Evolutionary conservation across 331 rosid species (phyloP).

Genomic region (Pyracantha coccinea): DNA sequence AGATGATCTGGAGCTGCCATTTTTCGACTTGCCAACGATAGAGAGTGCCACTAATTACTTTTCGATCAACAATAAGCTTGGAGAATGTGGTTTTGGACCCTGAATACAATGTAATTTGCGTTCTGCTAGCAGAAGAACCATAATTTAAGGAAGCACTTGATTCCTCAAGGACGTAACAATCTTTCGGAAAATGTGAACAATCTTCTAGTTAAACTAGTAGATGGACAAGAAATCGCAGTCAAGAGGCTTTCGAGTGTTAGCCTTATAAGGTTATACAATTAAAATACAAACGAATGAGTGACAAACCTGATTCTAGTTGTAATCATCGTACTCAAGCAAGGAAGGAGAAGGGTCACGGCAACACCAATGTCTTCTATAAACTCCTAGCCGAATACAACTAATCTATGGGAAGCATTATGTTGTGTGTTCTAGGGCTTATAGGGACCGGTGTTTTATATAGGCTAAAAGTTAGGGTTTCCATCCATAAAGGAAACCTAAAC

Average conservation of each 20-base stretch:
- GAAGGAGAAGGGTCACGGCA: too few species aligned
- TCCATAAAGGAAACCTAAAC: too few species aligned
- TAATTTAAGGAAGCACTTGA: background rate
- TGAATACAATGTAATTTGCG: background rate
- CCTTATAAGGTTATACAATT: too few species aligned
- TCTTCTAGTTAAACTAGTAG: background rate
- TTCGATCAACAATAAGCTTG: background rate
- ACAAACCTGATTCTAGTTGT: too few species aligned
- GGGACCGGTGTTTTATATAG: too few species aligned
- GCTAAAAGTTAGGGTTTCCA: too few species aligned
- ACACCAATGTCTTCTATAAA: too few species aligned
- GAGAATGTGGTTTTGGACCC: background rate
- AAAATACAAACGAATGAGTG: too few species aligned
- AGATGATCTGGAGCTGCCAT: background rate
- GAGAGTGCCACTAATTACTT: background rate
- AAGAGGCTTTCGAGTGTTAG: conserved; percentile 27
- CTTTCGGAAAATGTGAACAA: background rate
- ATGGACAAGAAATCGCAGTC: conserved; percentile 25
- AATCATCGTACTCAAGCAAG: too few species aligned
- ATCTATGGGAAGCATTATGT: too few species aligned
- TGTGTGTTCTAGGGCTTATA: too few species aligned
- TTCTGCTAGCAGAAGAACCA: background rate
- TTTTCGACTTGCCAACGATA: background rate
- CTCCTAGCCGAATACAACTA: too few species aligned
- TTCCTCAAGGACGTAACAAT: background rate